Evolutionary conservation across 73 alveolate genomes (phyloP), one percentile per base, ranked within the genome.

Genomic region (Stentor roeselii): DNA sequence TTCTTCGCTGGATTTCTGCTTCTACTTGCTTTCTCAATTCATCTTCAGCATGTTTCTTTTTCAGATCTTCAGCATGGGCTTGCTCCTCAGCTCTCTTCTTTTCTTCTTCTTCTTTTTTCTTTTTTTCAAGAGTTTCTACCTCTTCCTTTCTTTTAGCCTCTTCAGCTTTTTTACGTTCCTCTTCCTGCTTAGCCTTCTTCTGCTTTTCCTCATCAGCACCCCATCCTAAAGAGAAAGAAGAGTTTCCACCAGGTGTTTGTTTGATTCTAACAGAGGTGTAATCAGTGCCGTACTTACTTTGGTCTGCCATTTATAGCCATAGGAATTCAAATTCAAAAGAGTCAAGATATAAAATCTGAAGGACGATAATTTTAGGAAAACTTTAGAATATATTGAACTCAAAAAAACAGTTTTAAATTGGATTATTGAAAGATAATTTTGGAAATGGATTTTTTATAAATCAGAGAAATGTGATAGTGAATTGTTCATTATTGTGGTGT

Each of bases 231-330:
- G 80, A 67, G 41, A 67, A 67, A 11, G 50, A 30, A 67, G 80
- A 67, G 37, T 67, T 67, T 40, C 80, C 80, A 27, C 80, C 80
- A 27, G 80, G 80, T 67, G 41, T 67, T 67, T 67, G 80, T 21
- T 67, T 21, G 34, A 67, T 34, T 30, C 80, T n/a, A 21, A 67
- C 80, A 30, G 80, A 67, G 80, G 80, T 67, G 34, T 21, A 34
- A 40, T 67, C 80, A 30, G 80, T 67, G 27, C 80, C 80, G 80
- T 67, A 67, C 41, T 67, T 67, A 11, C 34, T 36, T 40, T 67
- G 41, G 34, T 21, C 80, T n/a, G 42, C 80, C 67, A 50, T 50
- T n/a, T n/a, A n/a, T n/a, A n/a, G n/a, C n/a, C n/a, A n/a, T n/a
- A n/a, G n/a, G n/a, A n/a, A n/a, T n/a, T n/a, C n/a, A n/a, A n/a